Evolutionary conservation across 176 grass and related monocot species (phyloP).

Genomic region (Pontederia paniculata): DNA sequence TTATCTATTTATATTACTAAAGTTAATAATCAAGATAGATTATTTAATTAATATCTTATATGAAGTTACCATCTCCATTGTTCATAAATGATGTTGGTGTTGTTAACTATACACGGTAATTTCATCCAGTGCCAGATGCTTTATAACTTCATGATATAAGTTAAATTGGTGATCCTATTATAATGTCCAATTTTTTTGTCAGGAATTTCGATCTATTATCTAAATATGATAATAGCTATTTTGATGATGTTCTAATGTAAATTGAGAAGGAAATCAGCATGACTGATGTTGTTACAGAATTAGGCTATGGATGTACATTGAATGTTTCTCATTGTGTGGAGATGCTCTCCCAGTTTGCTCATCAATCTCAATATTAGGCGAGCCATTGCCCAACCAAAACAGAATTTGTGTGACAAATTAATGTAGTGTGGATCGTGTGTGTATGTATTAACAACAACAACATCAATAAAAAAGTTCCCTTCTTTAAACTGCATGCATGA

Average conservation of each 20-base stretch:
- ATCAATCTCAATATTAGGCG: no score
- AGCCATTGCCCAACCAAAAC: no score
- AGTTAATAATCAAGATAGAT: no score
- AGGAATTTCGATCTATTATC: slow-evolving; percentile 46
- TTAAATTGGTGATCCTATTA: neutral
- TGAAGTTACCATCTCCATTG: slow-evolving; percentile 30
- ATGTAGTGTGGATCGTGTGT: no score
- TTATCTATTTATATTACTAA: no score
- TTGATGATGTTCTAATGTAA: slow-evolving; percentile 55
- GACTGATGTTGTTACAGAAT: slow-evolving; percentile 47
- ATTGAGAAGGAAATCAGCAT: slow-evolving; percentile 63
- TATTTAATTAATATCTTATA: no score
- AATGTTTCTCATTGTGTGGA: slow-evolving; percentile 51
- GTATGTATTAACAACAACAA: no score
- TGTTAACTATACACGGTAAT: slow-evolving; percentile 37
- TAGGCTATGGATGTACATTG: slow-evolving; percentile 61
- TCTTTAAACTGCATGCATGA: no score
- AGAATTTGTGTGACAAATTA: no score
- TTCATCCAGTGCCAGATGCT: neutral
- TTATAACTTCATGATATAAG: no score
- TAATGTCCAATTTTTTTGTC: slow-evolving; percentile 10
- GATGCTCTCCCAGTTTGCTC: slow-evolving; percentile 57
- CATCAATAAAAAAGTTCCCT: no score
- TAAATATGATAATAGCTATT: slow-evolving; percentile 32
- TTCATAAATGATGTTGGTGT: slow-evolving; percentile 34